These are phyloP conservation scores for Eimeria maxima DNA, from an alignment of 169 alveolate species.

Conservation along the genomic window DNA sequence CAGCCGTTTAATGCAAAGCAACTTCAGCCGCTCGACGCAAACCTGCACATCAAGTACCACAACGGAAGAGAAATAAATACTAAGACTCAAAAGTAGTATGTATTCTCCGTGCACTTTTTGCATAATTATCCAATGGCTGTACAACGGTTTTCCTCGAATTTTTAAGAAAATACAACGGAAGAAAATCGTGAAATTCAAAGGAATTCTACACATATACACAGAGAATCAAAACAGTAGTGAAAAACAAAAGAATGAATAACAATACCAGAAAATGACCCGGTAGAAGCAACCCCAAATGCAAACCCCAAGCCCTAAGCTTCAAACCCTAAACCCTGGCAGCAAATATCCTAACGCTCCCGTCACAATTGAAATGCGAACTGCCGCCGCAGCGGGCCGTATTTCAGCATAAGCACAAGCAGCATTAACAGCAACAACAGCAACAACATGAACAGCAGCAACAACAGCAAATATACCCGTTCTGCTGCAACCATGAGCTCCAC, in stretches of 20 bases:
- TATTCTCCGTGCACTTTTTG: too few relatives aligned
- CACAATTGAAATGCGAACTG: neutral
- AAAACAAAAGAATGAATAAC: too few relatives aligned
- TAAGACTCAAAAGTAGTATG: too few relatives aligned
- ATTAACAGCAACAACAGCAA: constrained; percentile 14
- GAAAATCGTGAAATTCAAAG: too few relatives aligned
- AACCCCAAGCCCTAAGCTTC: neutral
- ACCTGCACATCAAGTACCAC: constrained; percentile 37
- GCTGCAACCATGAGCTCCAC: constrained; percentile 89
- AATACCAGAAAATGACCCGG: neutral
- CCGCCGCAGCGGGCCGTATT: neutral
- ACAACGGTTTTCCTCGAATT: too few relatives aligned
- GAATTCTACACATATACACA: too few relatives aligned
- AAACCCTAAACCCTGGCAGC: constrained; percentile 1
- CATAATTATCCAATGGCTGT: too few relatives aligned
- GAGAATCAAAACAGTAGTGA: too few relatives aligned
- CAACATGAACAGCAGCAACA: constrained; percentile 5
- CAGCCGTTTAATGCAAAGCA: constrained; percentile 87
- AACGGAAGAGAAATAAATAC: neutral
- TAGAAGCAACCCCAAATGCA: neutral
- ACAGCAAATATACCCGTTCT: constrained; percentile 82
- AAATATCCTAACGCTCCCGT: neutral
- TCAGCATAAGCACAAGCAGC: constrained; percentile 1
- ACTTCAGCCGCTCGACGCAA: constrained; percentile 87
- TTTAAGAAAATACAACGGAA: too few relatives aligned